Evolutionary conservation across 805 yeast genomes (phyloP), one percentile per base, ranked within the genome.

Genomic region (Cyberlindnera mississippiensis): DNA sequence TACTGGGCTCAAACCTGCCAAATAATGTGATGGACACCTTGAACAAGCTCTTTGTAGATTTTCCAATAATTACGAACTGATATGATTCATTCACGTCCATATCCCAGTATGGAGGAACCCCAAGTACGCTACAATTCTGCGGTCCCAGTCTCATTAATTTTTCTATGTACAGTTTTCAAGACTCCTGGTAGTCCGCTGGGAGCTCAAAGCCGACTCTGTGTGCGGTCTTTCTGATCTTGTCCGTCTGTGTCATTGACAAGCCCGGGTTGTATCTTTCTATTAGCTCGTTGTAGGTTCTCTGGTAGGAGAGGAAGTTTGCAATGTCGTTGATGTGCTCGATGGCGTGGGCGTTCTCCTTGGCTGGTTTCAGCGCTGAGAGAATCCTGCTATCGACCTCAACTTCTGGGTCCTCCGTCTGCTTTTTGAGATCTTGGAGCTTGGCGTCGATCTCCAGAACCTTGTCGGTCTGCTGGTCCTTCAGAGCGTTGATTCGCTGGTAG

Each of bases 231-330:
- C 80, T 71, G 20, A 91, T 81, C 42, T 82, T 80, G 46, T 91
- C 96, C 38, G 75, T 75, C 56, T 85, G 95, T 19, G 80, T 74
- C 78, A 84, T 76, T 19, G 77, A 77, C 46, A 83, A 69, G 3
- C 96, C 93, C 3, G 95, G 91, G 55, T 90, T 87, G 63, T 91
- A 93, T 51, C 95, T 73, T 51, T 85, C 93, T 33, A 90, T 68
- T 36, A 91, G 70, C 50, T 82, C 90, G 46, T 78, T 79, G 64
- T 88, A 91, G 11, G 71, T 77, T 49, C 93, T 71, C 62, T 91
- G 97, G 48, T 82, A 77, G 38, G 71, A 69, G 40, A 91, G 65
- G 57, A 78, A 91, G 9, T 71, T 66, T 4, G 76, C 66, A 12
- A 85, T 72, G 55, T 85, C 89, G n/a, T 59, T 51, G 35, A 82